Base-by-base conservation (phyloP, 2,329 filamentous ascomycete genomes). In the Acarospora socialis region DNA sequence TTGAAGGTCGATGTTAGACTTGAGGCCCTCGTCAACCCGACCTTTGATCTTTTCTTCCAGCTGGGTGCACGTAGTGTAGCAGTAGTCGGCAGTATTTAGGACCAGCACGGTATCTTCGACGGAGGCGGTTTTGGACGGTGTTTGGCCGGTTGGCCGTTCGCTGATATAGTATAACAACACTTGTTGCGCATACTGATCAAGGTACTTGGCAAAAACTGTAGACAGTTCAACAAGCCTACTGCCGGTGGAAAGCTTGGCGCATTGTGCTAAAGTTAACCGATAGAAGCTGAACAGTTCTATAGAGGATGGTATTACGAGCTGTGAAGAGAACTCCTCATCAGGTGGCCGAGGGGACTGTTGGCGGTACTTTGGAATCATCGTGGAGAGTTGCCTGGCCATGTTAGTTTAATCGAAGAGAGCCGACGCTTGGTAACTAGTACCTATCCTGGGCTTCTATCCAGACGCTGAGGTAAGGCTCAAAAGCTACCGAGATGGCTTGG, bases 271-370 rank as follows among this genome's bases (percentile, higher is more conserved):
- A 0, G 83, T 87, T 37, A 87, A 70, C 39, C 92, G 83, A 59
- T 98, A 98, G 51, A 94, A 93, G 48, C 93, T 83, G 57, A 98
- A 98, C 0, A 98, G 70, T 51, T 98, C 90, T 27, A 92, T 94
- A 3, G 90, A 92, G 0, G 90, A 95, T 2, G 79, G 68, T 36
- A 94, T 87, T 35, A 98, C 87, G 26, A 82, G 75, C 51, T 92
- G 82, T 0, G 81, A 66, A 24, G 82, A 81, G 53, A 95, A 95
- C 34, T 98, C 90, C 45, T 98, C 90, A 43, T 94, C 90, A 0
- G 70, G 61, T 3, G 81, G 74, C 23, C 84, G 68, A 3, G 92
- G 66, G 0, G 83, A 79, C 45, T 93, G 83, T 37, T 68, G 71
- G 42, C 80, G 81, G 56, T 95, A 95, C 51, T 75, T 83, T 0